phyloP scores from a whole-genome alignment of 2,329 filamentous ascomycete genomes.

The Fonsecaea pugnacius region DNA sequence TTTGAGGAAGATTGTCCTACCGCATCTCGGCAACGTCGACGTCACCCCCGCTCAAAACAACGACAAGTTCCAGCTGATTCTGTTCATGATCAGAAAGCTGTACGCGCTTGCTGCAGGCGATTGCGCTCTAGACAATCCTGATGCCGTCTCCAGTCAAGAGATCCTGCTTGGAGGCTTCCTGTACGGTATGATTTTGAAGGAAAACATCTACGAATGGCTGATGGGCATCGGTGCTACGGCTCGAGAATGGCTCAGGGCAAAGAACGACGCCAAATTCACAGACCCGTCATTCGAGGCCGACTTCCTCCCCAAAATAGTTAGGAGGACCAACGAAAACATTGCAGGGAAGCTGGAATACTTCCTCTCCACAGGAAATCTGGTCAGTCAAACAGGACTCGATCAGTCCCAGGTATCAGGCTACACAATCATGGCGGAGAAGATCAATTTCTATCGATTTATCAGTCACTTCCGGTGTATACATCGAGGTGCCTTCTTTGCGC shows the following conservation, averaged over 20 bases:
- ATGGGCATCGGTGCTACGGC: slow-evolving; percentile 62
- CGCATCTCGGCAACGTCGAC: slow-evolving; percentile 84
- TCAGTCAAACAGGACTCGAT: slow-evolving; percentile 89
- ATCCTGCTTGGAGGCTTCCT: slow-evolving; percentile 90
- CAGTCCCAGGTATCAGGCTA: slow-evolving; percentile 93
- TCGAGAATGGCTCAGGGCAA: slow-evolving; percentile 60
- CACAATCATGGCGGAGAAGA: slow-evolving; percentile 96
- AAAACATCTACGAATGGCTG: slow-evolving; percentile 88
- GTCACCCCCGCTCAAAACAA: slow-evolving; percentile 82
- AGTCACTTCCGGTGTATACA: slow-evolving; percentile 99
- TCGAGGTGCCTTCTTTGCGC: slow-evolving; percentile 97
- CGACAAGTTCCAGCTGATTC: slow-evolving; percentile 90
- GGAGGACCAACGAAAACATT: slow-evolving; percentile 83
- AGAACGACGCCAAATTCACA: slow-evolving; percentile 65
- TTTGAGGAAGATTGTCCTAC: slow-evolving; percentile 83
- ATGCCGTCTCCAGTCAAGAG: slow-evolving; percentile 95
- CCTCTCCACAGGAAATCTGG: slow-evolving; percentile 89
- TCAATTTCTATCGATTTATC: slow-evolving; percentile 98
- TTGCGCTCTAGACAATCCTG: slow-evolving; percentile 91
- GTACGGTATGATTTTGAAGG: slow-evolving; percentile 94
- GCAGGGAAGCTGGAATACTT: slow-evolving; percentile 92
- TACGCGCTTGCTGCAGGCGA: slow-evolving; percentile 92
- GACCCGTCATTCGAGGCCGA: slow-evolving; percentile 78
- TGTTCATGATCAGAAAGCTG: slow-evolving; percentile 96
- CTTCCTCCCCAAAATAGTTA: slow-evolving; percentile 77